Base-by-base conservation (phyloP, 1,284 basidiomycete genomes). In the Tilletia caries region DNA sequence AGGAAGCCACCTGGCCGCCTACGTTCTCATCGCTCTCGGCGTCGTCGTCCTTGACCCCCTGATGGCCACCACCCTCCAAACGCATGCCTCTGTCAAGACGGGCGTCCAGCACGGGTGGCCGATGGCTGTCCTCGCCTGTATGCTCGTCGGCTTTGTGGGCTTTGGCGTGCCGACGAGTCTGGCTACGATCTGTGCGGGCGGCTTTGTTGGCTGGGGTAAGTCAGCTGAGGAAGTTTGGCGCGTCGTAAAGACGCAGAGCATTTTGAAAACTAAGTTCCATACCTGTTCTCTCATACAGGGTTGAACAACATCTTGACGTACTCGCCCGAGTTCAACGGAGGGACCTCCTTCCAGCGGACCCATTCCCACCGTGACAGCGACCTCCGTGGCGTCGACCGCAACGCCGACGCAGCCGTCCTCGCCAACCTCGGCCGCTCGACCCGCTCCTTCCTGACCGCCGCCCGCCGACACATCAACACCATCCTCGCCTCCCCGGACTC, bases 401-500 rank as follows among this genome's bases (percentile, higher is more conserved):
- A 68, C 68, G 2, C 76, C 10, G 79, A 78, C 50, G 67, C 73
- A 0, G 70, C 73, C 1, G 72, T 69, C 6, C 33, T 79, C 8
- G 62, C 72, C 18, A 76, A 77, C n/a, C 68, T 78, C 5, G 62
- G 71, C 34, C 54, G 65, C 6, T 75, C 75, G 1, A 29, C 72
- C 25, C 50, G 44, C 1, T 66, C 70, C 0, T 69, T 71, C 23
- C 44, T 71, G 18, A 67, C 74, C 18, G 74, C 82, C 29, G 66
- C 78, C 13, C 74, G 77, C 50, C 71, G 77, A 37, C 82, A 83
- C 41, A 75, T 98, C 67, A 92, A 93, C 80, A 91, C 91, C 10
- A 93, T 98, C 72, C 86, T 97, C 34, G 90, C 90, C 43, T 95
- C 95, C 75, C 89, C 90, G 1, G 93, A 98, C 81, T 95, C 92